Base-by-base conservation (phyloP, 805 yeast species). In the Candida hungchunana region DNA sequence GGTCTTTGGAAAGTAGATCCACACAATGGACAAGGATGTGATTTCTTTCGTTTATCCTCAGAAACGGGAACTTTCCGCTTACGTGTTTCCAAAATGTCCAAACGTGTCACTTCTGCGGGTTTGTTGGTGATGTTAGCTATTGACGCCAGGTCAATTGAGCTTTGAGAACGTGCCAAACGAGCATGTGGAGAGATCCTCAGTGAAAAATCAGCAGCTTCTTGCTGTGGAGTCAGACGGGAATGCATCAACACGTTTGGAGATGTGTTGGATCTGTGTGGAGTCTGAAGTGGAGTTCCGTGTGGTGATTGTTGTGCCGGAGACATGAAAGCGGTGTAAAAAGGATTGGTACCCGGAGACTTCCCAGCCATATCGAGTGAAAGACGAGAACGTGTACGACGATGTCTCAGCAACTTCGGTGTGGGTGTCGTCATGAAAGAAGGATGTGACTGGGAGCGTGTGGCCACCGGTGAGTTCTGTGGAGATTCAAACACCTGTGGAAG, bases 21-120 rank as follows among this genome's bases (percentile, higher is more conserved):
- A 52, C 86, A 79, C 27, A 79, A 51, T 2, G 83, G 83, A 59
- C 87, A 79, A 44, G 67, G 67, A 55, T 79, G 84, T 33, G 67
- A 65, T 55, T 78, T 79, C 50, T 75, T 77, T 6, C 16, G 10
- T 13, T 34, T 36, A 1, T 15, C 30, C 13, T 14, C 8, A n/a
- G 12, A 5, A 14, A 11, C 19, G 4, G 40, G 31, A 11, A 22
- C 67, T 56, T 77, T 79, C 48, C 75, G 77, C 5, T 43, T 27
- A 24, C 42, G 39, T 23, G 48, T 43, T 19, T 44, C 42, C 24
- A 40, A 17, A 13, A 44, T 41, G 25, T 44, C 48, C 10, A 36
- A 41, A 18, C 33, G 20, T 2, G 37, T 37, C 15, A 44, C 34
- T 20, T 34, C 48, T 9, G 37, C 31, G 3, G 48, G 48, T 16